Base-by-base conservation (phyloP, 75 land plant genomes). In the Larix kaempferi region DNA sequence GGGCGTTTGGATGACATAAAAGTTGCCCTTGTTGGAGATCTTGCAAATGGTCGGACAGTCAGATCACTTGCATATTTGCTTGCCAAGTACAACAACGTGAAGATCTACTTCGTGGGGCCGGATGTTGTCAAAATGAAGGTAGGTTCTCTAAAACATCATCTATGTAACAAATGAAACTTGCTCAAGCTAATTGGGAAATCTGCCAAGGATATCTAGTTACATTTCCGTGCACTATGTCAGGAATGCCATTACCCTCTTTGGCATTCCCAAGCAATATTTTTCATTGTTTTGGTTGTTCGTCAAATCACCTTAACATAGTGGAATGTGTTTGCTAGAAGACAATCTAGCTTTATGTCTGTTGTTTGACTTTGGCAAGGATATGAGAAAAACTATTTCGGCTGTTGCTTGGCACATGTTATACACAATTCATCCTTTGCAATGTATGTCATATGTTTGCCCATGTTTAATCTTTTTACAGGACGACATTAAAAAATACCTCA, bases 51-150 rank as follows among this genome's bases (percentile, higher is more conserved):
- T 21, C 84, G 95, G 67, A 97, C 99, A 64, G 95, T 92, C 16
- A 86, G 98, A 14, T 94, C 98, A 57, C 82, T 94, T 25, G 99
- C 99, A 6, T 94, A 96, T 83, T 82, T 94, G 66, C 89, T 93
- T 33, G 88, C 92, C 23, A 94, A 88, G 82, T 97, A 97, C 75
- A 52, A 88, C 29, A 85, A 87, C 62, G 90, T 97, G 35, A 91
- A 92, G 79, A 81, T 97, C 21, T 97, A 92, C 74, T 94, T 97
- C 83, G 99, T 94, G 25, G 81, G 98, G 59, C 98, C 99, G 57
- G 94, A 92, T 76, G 95, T 95, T 25, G 98, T 95, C 19, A 97
- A 95, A 76, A 97, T 97, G 99, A 94, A 97, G 94, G 99, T 95
- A 71, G 16, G 59, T 57, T 61, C 57, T n/a, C 1, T 15, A 27